Evolutionary conservation across 2,329 filamentous ascomycete genomes (phyloP).

Genomic region (Talaromyces sp.): DNA sequence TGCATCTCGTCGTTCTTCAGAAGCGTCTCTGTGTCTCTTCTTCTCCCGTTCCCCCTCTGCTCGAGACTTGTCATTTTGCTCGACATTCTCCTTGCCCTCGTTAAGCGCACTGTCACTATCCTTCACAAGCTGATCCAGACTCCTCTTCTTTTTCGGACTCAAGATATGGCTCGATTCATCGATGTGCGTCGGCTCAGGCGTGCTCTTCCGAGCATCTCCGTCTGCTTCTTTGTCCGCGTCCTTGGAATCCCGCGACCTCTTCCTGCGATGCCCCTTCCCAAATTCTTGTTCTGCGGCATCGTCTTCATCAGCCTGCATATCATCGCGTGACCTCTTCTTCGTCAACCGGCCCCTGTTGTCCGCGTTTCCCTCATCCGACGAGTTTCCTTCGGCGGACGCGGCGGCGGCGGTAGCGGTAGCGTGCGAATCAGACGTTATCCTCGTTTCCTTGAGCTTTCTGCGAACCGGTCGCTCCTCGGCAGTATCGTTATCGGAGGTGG

Average conservation of each 20-base stretch:
- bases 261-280: conserved; percentile 10
- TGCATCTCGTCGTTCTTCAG: conserved; percentile 28
- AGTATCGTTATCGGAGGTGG: conserved; percentile 19
- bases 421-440: conserved; percentile 42
- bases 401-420: conserved; percentile 4
- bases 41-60: conserved; percentile 34
- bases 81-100: conserved; percentile 13
- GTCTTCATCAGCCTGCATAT: conserved; percentile 20
- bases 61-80: conserved; percentile 13
- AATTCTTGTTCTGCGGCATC: conserved; percentile 14
- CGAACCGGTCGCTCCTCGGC: conserved; percentile 50
- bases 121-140: conserved; percentile 37
- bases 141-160: conserved; percentile 40
- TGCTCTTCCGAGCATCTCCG: conserved; percentile 26
- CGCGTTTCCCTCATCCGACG: conserved; percentile 4
- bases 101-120: conserved; percentile 20
- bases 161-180: conserved; percentile 18
- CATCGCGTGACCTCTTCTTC: conserved; percentile 32
- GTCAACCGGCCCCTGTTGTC: conserved; percentile 15
- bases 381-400: conserved; percentile 11
- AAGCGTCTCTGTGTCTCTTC: conserved; percentile 38
- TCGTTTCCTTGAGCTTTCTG: conserved; percentile 56
- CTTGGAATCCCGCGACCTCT: conserved; percentile 13
- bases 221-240: conserved; percentile 13
- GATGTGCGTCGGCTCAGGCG: conserved; percentile 11